phyloP scores from a whole-genome alignment of 2,329 filamentous ascomycete species.

The Aureobasidium sp. region DNA sequence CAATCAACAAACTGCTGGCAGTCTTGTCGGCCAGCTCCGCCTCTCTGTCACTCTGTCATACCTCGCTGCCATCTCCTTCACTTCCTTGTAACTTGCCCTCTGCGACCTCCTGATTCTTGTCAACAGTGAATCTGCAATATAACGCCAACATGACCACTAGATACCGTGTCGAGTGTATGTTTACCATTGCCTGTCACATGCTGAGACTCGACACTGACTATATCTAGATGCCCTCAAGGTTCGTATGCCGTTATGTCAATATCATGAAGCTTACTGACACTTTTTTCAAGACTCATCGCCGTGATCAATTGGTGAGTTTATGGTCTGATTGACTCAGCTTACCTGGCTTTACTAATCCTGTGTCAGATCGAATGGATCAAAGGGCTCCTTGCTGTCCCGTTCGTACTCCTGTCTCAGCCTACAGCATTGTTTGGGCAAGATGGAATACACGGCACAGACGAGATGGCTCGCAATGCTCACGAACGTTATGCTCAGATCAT shows the following conservation, averaged over 20 bases:
- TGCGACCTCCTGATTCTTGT: not conserved
- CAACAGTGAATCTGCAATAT: not conserved
- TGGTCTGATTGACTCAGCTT: not conserved
- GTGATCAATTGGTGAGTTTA: constrained; percentile 75
- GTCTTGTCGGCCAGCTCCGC: constrained; percentile 1
- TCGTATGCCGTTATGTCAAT: constrained; percentile 21
- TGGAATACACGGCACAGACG: constrained; percentile 54
- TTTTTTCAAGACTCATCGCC: constrained; percentile 67
- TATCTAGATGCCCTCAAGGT: constrained; percentile 57
- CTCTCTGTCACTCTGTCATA: not conserved
- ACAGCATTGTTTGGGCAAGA: constrained; percentile 73
- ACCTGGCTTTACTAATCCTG: not conserved
- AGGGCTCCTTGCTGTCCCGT: constrained; percentile 78
- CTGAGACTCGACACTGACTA: constrained; percentile 12
- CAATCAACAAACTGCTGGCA: not conserved
- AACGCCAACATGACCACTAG: constrained; percentile 29
- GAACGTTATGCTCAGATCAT: constrained; percentile 92
- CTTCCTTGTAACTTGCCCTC: not conserved
- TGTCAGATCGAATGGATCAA: constrained; percentile 67
- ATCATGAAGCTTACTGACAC: constrained; percentile 30
- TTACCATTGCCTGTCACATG: not conserved
- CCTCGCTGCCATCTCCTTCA: not conserved
- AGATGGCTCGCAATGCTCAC: constrained; percentile 74
- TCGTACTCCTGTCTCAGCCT: constrained; percentile 92
- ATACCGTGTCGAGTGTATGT: constrained; percentile 33